Conservation (phyloP, 2,329 filamentous ascomycete genomes). For the Fusarium sp. region DNA sequence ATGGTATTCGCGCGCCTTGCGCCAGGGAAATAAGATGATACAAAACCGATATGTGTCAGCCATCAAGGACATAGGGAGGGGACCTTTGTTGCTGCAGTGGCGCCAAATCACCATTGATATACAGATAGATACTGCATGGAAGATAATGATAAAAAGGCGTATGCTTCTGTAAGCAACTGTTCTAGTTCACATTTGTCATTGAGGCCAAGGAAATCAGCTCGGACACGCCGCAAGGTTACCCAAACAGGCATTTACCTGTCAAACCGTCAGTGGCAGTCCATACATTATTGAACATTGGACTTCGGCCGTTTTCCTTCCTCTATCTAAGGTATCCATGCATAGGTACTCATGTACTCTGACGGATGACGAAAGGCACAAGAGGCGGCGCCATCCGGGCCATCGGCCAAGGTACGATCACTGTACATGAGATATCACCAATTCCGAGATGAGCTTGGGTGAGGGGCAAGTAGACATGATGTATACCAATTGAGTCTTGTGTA, state of each 20-base stretch:
- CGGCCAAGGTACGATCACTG: not conserved
- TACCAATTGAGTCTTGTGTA: not conserved
- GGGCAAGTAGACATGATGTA: slow-evolving; percentile 15
- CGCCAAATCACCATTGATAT: not conserved
- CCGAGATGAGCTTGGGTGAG: not conserved
- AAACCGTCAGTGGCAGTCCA: slow-evolving; percentile 3
- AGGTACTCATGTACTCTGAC: not conserved
- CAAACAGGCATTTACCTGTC: slow-evolving; percentile 3
- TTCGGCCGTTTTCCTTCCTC: slow-evolving; percentile 6
- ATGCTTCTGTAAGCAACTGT: slow-evolving; percentile 17
- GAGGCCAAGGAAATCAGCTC: not conserved
- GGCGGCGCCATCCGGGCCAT: slow-evolving; percentile 17
- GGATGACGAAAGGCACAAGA: slow-evolving; percentile 13
- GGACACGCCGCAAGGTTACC: slow-evolving; percentile 3
- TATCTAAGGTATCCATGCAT: not conserved
- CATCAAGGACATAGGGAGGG: slow-evolving; percentile 1
- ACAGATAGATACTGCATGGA: not conserved
- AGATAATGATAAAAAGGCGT: not conserved
- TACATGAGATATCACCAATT: not conserved
- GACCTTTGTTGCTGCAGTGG: slow-evolving; percentile 8
- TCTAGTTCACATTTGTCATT: slow-evolving; percentile 24
- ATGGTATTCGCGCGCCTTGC: slow-evolving; percentile 18
- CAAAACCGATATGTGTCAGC: not conserved
- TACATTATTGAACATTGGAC: not conserved
- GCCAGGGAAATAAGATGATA: not conserved